Evolutionary conservation across 2,329 filamentous ascomycete genomes (phyloP), one percentile per base, ranked within the genome.

Genomic region (Metarhizium robertsii): DNA sequence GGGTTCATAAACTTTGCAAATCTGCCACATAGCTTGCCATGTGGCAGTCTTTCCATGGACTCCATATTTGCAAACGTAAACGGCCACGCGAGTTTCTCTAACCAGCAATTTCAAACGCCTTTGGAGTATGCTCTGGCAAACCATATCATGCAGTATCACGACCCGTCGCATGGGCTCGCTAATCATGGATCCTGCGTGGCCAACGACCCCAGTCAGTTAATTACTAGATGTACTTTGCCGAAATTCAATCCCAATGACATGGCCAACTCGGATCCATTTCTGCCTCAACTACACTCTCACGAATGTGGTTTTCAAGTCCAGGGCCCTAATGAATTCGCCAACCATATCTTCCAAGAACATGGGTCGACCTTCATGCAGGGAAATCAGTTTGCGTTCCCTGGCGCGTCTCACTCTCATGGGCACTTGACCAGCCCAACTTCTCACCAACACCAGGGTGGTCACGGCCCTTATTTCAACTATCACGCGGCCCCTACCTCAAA

Each of bases 91-190:
- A 54, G 38, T 29, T 59, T 58, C n/a, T 38, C 55, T 2, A 57
- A 54, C 49, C 61, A 60, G 52, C 57, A 57, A 13, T 62, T 53
- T 52, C 57, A 58, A 20, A 59, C 61, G 49, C 55, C 59, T 14
- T 54, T 63, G 36, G 62, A 65, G 40, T 61, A 60, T 42, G 60
- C 64, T 36, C 59, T 67, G 16, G 64, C 63, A 29, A 63, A 56
- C 38, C 67, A 69, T 56, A 64, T 69, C 29, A 57, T 66, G 42
- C 62, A 69, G 50, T 61, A 67, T 49, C 67, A 69, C 40, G 61
- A 66, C 50, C 63, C 65, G 10, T 59, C 56, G 30, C 59, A 62
- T 40, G 61, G 59, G 6, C 55, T 61, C 8, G 52, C 59, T 40
- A 60, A 65, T 43, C 55, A 59, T 46, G 60, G 62, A 14, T 60